Percentiles rank a stretch among this genome's conserved stretches.
phyloP scores from a whole-genome alignment of 164 flowering plant species.

The Kalanchoe fedtschenkoi region DNA sequence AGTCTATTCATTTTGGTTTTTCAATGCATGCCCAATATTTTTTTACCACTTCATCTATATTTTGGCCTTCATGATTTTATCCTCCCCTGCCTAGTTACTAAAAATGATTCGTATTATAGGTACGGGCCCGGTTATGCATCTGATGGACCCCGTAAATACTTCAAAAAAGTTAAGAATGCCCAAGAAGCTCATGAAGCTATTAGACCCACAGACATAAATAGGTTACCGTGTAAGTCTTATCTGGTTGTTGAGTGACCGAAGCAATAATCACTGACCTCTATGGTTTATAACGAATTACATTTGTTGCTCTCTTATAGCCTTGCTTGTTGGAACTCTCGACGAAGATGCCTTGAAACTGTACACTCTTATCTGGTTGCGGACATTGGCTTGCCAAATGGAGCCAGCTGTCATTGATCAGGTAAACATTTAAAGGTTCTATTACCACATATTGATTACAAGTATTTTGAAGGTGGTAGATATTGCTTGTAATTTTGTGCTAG shows the following conservation, averaged over 20 bases:
- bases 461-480: too few species aligned
- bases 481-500: too few species aligned
- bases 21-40: not conserved
- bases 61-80: not conserved
- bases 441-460: not conserved
- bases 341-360: constrained; percentile 78
- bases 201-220: constrained; percentile 71
- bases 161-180: constrained; percentile 91
- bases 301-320: constrained; percentile 29
- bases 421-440: not conserved
- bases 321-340: constrained; percentile 60
- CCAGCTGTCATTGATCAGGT: constrained; percentile 59
- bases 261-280: not conserved
- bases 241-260: not conserved
- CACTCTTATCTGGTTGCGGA: constrained; percentile 78
- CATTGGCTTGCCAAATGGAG: constrained; percentile 92
- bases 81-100: not conserved
- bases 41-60: not conserved
- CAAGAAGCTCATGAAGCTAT: constrained; percentile 99
- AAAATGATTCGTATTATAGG: constrained; percentile 22
- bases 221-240: constrained; percentile 55
- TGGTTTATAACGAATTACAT: not conserved
- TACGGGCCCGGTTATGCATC: constrained; percentile 64
- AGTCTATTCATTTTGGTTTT: not conserved
- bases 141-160: constrained; percentile 37